Conservation (phyloP, 1,139 yeast genomes). For the Candida labiduridarum region DNA sequence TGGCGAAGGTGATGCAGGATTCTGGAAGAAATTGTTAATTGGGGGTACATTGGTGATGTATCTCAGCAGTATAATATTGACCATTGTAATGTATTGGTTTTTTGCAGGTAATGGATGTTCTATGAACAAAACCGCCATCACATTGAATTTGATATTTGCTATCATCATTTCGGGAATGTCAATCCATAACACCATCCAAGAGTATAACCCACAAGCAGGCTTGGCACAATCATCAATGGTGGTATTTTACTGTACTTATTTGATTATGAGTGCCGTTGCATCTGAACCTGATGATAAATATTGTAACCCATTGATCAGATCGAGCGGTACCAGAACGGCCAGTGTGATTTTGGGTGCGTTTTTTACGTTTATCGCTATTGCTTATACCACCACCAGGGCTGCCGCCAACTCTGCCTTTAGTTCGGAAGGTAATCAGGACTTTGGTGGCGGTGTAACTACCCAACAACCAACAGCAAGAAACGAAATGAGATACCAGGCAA, state of each 20-base stretch:
- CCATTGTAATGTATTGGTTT: constrained; percentile 76
- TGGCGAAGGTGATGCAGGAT: constrained; percentile 51
- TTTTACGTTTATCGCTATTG: constrained; percentile 92
- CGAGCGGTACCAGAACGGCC: constrained; percentile 87
- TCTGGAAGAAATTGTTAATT: constrained; percentile 81
- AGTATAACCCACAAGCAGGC: constrained; percentile 92
- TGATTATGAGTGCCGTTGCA: constrained; percentile 91
- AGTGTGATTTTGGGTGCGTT: constrained; percentile 89
- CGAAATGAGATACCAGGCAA: constrained; percentile 85
- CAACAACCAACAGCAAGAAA: constrained; percentile 63
- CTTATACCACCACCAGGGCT: constrained; percentile 96
- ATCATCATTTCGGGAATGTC: constrained; percentile 70
- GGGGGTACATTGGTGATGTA: constrained; percentile 92
- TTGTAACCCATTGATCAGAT: constrained; percentile 90
- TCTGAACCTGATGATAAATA: constrained; percentile 93
- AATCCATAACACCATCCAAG: constrained; percentile 83
- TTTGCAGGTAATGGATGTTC: constrained; percentile 86
- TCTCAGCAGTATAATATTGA: constrained; percentile 67
- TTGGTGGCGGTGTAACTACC: constrained; percentile 23
- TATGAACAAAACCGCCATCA: constrained; percentile 88
- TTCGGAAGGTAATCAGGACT: constrained; percentile 19
- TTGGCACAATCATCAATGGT: constrained; percentile 97
- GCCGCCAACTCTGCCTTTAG: constrained; percentile 75
- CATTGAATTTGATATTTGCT: constrained; percentile 69
- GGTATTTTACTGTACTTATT: constrained; percentile 87